Percentiles rank a stretch among this genome's conserved stretches.
phyloP scores from a whole-genome alignment of 305 asterid species.

The Solanum hybrid region DNA sequence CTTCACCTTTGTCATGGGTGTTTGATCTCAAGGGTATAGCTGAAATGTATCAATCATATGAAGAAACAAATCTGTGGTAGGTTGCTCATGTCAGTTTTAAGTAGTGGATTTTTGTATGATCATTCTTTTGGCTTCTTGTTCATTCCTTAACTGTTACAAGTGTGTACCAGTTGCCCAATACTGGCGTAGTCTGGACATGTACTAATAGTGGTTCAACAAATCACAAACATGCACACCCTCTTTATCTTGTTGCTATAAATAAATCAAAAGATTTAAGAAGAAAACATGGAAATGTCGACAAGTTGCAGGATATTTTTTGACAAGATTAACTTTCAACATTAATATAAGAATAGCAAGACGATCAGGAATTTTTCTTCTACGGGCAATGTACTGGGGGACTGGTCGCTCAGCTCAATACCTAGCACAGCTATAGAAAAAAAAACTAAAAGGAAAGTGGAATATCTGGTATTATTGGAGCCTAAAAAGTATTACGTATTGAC shows the following conservation, averaged over 20 bases:
- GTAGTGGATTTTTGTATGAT: not conserved
- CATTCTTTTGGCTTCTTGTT: not conserved
- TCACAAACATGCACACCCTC: not conserved
- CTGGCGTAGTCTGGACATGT: not conserved
- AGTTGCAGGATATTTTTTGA: not conserved
- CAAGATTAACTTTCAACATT: not conserved
- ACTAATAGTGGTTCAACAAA: not conserved
- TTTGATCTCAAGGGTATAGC: constrained; percentile 80
- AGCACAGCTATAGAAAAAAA: not conserved
- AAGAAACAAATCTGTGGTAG: constrained; percentile 81
- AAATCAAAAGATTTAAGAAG: not conserved
- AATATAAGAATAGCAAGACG: not conserved
- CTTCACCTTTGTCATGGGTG: constrained; percentile 62
- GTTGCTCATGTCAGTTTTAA: not conserved
- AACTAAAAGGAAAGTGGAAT: not conserved
- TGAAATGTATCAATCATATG: constrained; percentile 91
- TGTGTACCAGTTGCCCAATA: not conserved
- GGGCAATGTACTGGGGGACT: not conserved
- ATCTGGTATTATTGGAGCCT: not conserved
- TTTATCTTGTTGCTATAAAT: not conserved
- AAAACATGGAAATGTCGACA: not conserved
- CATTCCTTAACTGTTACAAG: not conserved
- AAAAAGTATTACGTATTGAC: not conserved
- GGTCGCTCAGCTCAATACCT: not conserved
- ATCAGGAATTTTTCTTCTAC: not conserved